A percentile compares a stretch with the other conserved stretches of the same genome.
Conservation (phyloP, 2,329 filamentous ascomycete species). For the Sporothrix inflata region DNA sequence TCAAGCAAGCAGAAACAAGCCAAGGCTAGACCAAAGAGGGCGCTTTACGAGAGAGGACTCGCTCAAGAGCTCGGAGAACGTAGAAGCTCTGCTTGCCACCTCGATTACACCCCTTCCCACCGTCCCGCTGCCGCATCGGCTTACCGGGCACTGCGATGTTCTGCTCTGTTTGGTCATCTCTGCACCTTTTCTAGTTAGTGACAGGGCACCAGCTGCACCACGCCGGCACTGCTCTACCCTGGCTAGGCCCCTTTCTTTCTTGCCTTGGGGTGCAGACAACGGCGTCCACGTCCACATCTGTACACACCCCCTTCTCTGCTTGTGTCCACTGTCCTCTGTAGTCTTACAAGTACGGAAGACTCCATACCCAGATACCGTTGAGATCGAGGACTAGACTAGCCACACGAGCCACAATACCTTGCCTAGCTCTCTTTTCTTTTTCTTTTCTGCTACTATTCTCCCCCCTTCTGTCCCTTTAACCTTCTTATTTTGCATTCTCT, state of each 20-base stretch:
- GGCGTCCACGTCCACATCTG: not conserved
- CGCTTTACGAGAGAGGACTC: too few species aligned
- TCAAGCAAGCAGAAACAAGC: too few species aligned
- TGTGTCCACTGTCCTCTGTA: too few species aligned
- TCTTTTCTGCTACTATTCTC: not conserved
- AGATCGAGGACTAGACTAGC: not conserved
- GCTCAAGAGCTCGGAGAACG: not conserved
- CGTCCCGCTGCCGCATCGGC: not conserved
- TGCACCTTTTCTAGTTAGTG: not conserved
- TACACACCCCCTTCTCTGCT: not conserved
- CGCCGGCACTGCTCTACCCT: conserved; percentile 2
- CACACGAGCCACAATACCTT: not conserved
- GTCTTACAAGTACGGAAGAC: not conserved
- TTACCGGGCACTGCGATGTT: not conserved
- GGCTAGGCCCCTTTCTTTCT: not conserved
- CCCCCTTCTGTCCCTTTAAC: not conserved
- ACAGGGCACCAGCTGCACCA: not conserved
- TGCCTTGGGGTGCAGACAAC: not conserved
- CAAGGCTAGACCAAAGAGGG: too few species aligned
- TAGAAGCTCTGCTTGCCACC: not conserved
- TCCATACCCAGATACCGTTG: not conserved
- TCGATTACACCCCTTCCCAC: not conserved
- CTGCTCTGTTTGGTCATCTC: not conserved
- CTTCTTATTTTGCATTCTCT: conserved; percentile 12
- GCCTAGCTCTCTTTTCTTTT: not conserved